Conservation (phyloP, 495 filamentous ascomycete species). For the Wilcoxina mikolae region DNA sequence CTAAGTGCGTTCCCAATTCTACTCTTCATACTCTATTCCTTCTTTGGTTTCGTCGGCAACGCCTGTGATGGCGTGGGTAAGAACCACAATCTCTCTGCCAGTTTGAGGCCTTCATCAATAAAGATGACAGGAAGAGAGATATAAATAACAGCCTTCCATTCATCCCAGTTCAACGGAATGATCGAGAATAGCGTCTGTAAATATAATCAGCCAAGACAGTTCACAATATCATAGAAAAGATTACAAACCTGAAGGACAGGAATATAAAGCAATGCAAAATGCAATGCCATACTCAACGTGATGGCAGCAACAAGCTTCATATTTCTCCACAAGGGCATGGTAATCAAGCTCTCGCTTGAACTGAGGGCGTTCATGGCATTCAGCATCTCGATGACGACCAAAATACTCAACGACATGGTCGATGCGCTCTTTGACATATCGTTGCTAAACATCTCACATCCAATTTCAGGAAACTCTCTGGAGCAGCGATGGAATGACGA, state of each 20-base stretch:
- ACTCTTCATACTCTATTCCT: constrained; percentile 8
- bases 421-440: constrained; percentile 82
- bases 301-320: constrained; percentile 96
- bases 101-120: constrained; percentile 83
- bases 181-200: constrained; percentile 59
- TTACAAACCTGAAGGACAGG: constrained; percentile 58
- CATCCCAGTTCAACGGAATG: constrained; percentile 67
- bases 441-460: constrained; percentile 86
- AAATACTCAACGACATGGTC: constrained; percentile 77
- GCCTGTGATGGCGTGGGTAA: neutral
- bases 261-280: constrained; percentile 86
- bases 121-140: constrained; percentile 86
- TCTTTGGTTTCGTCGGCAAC: constrained; percentile 1
- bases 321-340: constrained; percentile 88
- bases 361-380: constrained; percentile 99
- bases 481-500: constrained; percentile 90
- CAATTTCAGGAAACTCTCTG: constrained; percentile 72
- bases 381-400: constrained; percentile 98
- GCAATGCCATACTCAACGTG: constrained; percentile 81
- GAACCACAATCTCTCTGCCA: constrained; percentile 50
- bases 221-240: too few species aligned
- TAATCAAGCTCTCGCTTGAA: constrained; percentile 84
- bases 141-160: constrained; percentile 83
- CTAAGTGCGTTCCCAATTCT: too few species aligned
- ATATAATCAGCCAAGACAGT: neutral